Conservation (phyloP, 371 early-diverging fungal genomes). For the Nematocida ironsii region DNA sequence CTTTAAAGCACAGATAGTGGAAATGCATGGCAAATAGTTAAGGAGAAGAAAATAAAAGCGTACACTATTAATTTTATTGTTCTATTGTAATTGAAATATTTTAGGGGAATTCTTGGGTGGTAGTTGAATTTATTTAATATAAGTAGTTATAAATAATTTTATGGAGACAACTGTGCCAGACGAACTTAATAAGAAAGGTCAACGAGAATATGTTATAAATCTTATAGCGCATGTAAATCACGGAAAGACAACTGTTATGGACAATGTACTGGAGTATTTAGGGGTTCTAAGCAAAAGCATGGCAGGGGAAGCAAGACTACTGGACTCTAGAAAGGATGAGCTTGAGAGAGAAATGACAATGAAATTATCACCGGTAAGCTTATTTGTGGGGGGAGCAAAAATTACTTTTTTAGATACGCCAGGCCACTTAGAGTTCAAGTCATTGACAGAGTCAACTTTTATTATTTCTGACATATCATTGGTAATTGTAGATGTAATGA, state of each 20-base stretch:
- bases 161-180: not conserved
- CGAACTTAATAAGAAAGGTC: not conserved
- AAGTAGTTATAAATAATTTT: not conserved
- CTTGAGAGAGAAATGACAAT: slow-evolving; percentile 98
- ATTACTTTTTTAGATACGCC: slow-evolving; percentile 89
- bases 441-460: slow-evolving; percentile 89
- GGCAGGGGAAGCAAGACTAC: slow-evolving; percentile 92
- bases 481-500: slow-evolving; percentile 91
- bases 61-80: too few relatives aligned
- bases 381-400: not conserved
- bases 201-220: slow-evolving; percentile 65
- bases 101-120: not conserved
- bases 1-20: not conserved
- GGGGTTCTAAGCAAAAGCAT: slow-evolving; percentile 89
- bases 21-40: too few relatives aligned
- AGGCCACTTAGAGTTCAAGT: slow-evolving; percentile 98
- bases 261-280: slow-evolving; percentile 87
- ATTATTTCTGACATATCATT: slow-evolving; percentile 90
- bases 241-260: slow-evolving; percentile 97
- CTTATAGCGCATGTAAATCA: slow-evolving; percentile 95
- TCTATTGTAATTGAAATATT: too few relatives aligned
- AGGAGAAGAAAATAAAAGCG: too few relatives aligned
- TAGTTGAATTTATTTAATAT: not conserved
- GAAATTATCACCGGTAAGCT: slow-evolving; percentile 75
- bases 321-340: slow-evolving; percentile 96